Evolutionary conservation across 2,329 filamentous ascomycete species (phyloP), one percentile per base, ranked within the genome.

Genomic region (Neonectria faginata): DNA sequence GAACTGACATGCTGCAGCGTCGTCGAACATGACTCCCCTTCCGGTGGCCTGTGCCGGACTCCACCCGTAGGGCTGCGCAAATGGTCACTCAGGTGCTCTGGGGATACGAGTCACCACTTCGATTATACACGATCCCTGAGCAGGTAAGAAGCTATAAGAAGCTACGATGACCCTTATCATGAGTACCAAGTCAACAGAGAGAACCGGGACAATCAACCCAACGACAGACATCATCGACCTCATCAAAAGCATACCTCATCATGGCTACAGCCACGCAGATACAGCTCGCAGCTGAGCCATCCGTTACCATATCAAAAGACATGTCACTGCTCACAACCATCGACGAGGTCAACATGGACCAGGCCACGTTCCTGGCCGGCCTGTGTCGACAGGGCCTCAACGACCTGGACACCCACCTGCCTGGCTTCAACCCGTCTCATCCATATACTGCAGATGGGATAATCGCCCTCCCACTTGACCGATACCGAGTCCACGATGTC

Each of bases 391-490:
- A 69, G 25, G 71, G 73, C 14, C 73, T 79, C 14, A 67, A 74
- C 27, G 67, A 72, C 1, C 70, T 80, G 5, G 62, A 68, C n/a
- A 55, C 62, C 25, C 33, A 70, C 44, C 65, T 78, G 31, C 71
- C 75, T 0, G 59, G 57, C 50, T 76, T 80, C 54, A 66, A 75
- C 18, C 75, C 75, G 7, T 72, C 73, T 42, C 62, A 70, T 39
- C 60, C 75, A 9, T 78, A 76, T 60, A 79, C 77, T 8, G 71
- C 72, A 14, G 77, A 78, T 31, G 79, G 79, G 62, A 79, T 80
- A 52, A 67, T 79, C 48, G 67, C 70, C 6, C 69, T 80, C 20
- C 79, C 78, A 0, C 57, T 80, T 20, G 68, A 70, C 52, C 68
- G 67, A 33, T 56, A 77, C 20, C 74, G 77, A 14, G 66, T 79